Percentiles rank a stretch among this genome's conserved stretches.
phyloP scores from a whole-genome alignment of 495 filamentous ascomycete species.

The Trichocladium uniseriatum region DNA sequence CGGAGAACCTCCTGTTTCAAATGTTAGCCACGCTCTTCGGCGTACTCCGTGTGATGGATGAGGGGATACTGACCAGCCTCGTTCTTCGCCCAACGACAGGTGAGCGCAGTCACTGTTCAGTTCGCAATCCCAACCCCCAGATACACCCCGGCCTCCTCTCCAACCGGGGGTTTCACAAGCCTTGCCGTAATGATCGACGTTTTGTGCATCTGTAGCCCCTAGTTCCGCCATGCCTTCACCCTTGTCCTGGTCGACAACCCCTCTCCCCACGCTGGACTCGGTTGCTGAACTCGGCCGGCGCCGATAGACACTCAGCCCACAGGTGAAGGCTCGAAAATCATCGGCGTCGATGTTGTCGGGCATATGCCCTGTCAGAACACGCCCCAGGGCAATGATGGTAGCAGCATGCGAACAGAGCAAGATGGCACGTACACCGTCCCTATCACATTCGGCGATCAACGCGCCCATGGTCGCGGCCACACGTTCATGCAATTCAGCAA shows the following conservation, averaged over 20 bases:
- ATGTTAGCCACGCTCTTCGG: conserved; percentile 3
- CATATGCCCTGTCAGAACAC: conserved; percentile 67
- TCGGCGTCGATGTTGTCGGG: conserved; percentile 56
- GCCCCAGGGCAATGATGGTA: conserved; percentile 72
- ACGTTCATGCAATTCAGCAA: conserved; percentile 70
- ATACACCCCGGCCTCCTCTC: conserved; percentile 57
- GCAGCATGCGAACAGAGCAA: conserved; percentile 89
- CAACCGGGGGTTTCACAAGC: conserved; percentile 40
- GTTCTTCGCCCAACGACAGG: conserved; percentile 68
- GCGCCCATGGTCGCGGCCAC: conserved; percentile 57
- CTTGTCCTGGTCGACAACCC: no score
- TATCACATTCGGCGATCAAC: conserved; percentile 65
- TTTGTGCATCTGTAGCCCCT: conserved; percentile 16
- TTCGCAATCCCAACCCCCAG: conserved; percentile 71
- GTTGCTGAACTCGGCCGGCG: conserved; percentile 8
- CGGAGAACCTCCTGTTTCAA: conserved; percentile 55
- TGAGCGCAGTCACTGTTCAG: conserved; percentile 74
- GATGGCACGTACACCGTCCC: conserved; percentile 51
- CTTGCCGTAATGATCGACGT: conserved; percentile 23
- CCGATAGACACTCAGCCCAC: conserved; percentile 55
- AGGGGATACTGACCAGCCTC: conserved; percentile 64
- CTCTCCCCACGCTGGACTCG: neutral
- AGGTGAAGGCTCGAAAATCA: conserved; percentile 85
- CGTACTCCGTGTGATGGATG: neutral
- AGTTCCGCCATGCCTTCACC: neutral